phyloP scores from a whole-genome alignment of 2,329 filamentous ascomycete species.

The Cladophialophora carrionii region DNA sequence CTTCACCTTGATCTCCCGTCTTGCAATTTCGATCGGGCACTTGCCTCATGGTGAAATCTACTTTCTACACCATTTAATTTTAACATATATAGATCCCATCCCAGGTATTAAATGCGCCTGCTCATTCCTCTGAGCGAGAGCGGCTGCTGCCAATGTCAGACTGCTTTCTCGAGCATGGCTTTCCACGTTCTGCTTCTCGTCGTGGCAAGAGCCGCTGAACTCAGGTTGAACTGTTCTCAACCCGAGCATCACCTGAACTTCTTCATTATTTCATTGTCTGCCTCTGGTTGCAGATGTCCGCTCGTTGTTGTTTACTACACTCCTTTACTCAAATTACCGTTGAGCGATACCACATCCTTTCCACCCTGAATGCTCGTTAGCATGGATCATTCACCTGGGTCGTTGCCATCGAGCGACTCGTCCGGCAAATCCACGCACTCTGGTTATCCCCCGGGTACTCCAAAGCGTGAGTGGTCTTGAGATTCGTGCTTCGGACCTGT shows the following conservation, averaged over 20 bases:
- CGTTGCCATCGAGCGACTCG: slow-evolving; percentile 27
- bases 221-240: not conserved
- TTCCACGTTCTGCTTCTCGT: not conserved
- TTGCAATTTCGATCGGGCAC: not conserved
- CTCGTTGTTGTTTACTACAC: slow-evolving; percentile 24
- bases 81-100: not conserved
- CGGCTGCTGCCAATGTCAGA: not conserved
- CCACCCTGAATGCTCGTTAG: slow-evolving; percentile 5
- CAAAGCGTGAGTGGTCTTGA: slow-evolving; percentile 34
- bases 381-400: slow-evolving; percentile 31
- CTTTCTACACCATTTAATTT: not conserved
- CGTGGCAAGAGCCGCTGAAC: not conserved
- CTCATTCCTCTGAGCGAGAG: not conserved
- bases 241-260: slow-evolving; percentile 1
- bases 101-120: not conserved
- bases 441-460: slow-evolving; percentile 32
- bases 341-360: slow-evolving; percentile 22
- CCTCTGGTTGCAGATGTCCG: slow-evolving; percentile 31
- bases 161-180: not conserved
- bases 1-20: not conserved
- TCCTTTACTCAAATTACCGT: slow-evolving; percentile 8
- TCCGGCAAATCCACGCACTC: slow-evolving; percentile 28
- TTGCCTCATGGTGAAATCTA: not conserved
- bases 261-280: slow-evolving; percentile 18
- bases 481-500: not conserved